These are phyloP conservation scores for Gonapodya prolifera DNA, from an alignment of 192 early-diverging fungal species.

Conservation along the genomic window DNA sequence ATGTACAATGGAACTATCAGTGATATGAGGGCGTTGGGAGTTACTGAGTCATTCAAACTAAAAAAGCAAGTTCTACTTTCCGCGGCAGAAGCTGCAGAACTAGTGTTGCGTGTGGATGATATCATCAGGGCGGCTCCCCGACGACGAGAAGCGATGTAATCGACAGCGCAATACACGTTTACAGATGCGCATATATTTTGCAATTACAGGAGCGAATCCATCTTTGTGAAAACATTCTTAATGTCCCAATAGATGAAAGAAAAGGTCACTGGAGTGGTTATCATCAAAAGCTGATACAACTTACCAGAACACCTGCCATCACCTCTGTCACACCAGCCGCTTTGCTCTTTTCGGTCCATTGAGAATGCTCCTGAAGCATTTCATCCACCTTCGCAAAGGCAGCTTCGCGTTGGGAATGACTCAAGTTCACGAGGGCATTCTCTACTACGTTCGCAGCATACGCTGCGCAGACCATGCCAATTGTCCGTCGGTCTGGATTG, in stretches of 20 bases:
- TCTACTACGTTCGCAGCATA: conserved; percentile 97
- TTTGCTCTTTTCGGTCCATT: conserved; percentile 35
- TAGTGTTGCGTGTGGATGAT: conserved; percentile 96
- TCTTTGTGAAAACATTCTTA: conserved; percentile 16
- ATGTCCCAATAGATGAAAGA: conserved; percentile 8
- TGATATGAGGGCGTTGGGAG: conserved; percentile 71
- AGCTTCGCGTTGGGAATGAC: conserved; percentile 72
- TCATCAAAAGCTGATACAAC: not conserved
- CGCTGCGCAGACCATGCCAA: conserved; percentile 85
- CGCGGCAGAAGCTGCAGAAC: conserved; percentile 91
- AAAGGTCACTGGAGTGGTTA: not conserved
- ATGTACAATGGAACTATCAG: conserved; percentile 71
- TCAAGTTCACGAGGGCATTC: conserved; percentile 76
- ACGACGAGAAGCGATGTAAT: not conserved
- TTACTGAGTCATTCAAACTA: conserved; percentile 94
- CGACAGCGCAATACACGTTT: not conserved
- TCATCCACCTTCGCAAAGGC: conserved; percentile 84
- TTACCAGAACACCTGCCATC: conserved; percentile 27
- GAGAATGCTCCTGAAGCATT: conserved; percentile 72
- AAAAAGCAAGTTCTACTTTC: conserved; percentile 87
- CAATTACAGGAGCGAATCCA: conserved; percentile 22
- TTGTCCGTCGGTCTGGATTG: conserved; percentile 41
- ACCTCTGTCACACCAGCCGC: conserved; percentile 35
- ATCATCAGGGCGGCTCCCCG: conserved; percentile 84
- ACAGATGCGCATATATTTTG: not conserved